Base-by-base conservation (phyloP, 352 stramenopile species). In the Globisporangium paddicum region DNA sequence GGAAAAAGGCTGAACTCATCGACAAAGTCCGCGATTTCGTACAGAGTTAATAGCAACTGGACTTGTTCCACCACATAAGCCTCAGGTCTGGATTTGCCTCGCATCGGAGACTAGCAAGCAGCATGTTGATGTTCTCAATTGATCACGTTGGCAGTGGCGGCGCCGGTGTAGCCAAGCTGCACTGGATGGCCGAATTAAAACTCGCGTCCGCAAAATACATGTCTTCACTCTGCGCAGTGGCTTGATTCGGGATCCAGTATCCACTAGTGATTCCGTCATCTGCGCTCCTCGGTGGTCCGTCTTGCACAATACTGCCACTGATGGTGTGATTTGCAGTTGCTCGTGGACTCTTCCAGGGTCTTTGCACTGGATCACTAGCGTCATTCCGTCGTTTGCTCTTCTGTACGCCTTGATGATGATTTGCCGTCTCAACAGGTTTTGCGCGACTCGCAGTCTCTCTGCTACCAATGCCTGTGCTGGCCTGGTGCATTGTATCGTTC, bases 1-100 rank as follows among this genome's bases (percentile, higher is more conserved):
- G 85, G 10, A 75, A 74, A 7, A 94, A 94, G 60, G 73, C 69
- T 16, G 82, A 93, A 42, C 72, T 94, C 21, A 58, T 94, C 7
- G 66, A 77, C 16, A 67, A 69, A 2, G 68, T 83, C 1, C 71
- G 70, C 34, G 61, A 64, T 35, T 88, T 92, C 19, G 38, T 89
- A 8, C 51, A 60, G 21, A 51, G 37, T n/a, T 65, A 64, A 35
- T 9, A 6, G 18, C 23, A 26, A 23, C 14, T 5, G 18, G 11
- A 7, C 13, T 23, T 26, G 28, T 42, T 6, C n/a, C n/a, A n/a
- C n/a, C n/a, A n/a, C n/a, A n/a, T n/a, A n/a, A n/a, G n/a, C n/a
- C n/a, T n/a, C n/a, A n/a, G n/a, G n/a, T n/a, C n/a, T n/a, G n/a
- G n/a, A n/a, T n/a, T n/a, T n/a, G n/a, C n/a, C n/a, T n/a, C n/a